Conservation (phyloP, 2,329 filamentous ascomycete genomes). For the Beauveria varroae region DNA sequence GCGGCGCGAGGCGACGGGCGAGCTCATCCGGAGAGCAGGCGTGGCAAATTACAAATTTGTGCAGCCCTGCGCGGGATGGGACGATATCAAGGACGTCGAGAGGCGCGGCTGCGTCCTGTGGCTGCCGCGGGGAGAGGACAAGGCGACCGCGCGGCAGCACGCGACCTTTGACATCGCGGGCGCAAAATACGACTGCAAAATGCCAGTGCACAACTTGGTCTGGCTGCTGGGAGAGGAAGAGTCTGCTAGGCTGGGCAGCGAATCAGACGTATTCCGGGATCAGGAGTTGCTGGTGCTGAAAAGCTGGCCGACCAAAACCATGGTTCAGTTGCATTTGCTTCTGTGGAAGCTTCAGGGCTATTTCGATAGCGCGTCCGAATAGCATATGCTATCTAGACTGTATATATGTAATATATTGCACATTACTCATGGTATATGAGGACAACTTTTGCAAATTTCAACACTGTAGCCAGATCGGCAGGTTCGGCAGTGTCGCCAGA, state of each 20-base stretch:
- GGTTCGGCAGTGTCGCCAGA: background rate
- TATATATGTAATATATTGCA: background rate
- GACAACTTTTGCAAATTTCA: no score
- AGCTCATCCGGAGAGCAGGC: conserved; percentile 34
- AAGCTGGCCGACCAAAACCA: conserved; percentile 29
- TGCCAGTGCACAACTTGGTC: conserved; percentile 46
- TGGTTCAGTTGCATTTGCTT: conserved; percentile 37
- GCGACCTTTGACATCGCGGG: conserved; percentile 36
- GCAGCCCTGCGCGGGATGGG: conserved; percentile 34
- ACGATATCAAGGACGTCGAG: conserved; percentile 31
- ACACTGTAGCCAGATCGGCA: no score
- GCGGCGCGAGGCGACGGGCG: conserved; percentile 37
- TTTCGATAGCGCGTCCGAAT: conserved; percentile 18
- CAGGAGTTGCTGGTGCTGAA: conserved; percentile 36
- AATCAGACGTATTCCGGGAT: conserved; percentile 27
- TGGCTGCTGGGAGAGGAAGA: conserved; percentile 43
- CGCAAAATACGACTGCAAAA: conserved; percentile 25
- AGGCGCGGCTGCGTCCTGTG: conserved; percentile 41
- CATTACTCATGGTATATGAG: background rate
- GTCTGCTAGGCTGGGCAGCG: conserved; percentile 29
- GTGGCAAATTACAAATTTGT: conserved; percentile 31
- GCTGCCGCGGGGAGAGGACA: conserved; percentile 18
- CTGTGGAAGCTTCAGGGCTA: conserved; percentile 56
- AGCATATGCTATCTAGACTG: background rate
- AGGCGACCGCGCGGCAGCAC: conserved; percentile 27